Evolutionary conservation across 148 eudicot species (phyloP).

Genomic region (Salicornia ramosissima): DNA sequence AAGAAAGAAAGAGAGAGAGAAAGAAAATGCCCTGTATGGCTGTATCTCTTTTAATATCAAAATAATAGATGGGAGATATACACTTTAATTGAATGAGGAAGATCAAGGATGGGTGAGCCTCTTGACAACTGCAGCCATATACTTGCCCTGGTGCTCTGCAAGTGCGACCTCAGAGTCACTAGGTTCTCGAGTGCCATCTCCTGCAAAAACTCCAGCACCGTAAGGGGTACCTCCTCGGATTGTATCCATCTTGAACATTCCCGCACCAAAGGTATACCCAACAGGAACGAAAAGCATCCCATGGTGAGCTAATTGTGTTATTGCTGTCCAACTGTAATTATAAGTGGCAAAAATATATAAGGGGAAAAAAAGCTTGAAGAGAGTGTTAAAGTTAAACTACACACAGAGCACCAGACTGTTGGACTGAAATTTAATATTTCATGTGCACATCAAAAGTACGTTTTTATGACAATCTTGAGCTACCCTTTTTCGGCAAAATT

Average conservation of each 20-base stretch:
- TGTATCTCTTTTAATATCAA: background rate
- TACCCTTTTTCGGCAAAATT: too few relatives aligned
- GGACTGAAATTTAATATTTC: too few relatives aligned
- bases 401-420: too few relatives aligned
- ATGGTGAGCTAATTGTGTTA: slow-evolving; percentile 84
- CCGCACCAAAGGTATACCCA: slow-evolving; percentile 88
- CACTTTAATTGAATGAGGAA: slow-evolving; percentile 5
- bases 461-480: too few relatives aligned
- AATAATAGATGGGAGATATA: slow-evolving; percentile 13
- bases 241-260: slow-evolving; percentile 87
- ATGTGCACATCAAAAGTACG: too few relatives aligned
- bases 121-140: slow-evolving; percentile 79
- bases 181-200: slow-evolving; percentile 76
- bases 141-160: slow-evolving; percentile 90
- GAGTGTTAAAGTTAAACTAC: too few relatives aligned
- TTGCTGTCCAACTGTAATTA: slow-evolving; percentile 80
- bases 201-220: slow-evolving; percentile 90
- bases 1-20: background rate
- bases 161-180: slow-evolving; percentile 70
- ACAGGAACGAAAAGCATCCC: slow-evolving; percentile 93
- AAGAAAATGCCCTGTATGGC: slow-evolving; percentile 2
- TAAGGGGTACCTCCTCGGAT: slow-evolving; percentile 81
- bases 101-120: slow-evolving; percentile 47
- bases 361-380: too few relatives aligned
- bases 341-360: background rate